phyloP scores from a whole-genome alignment of 2,329 filamentous ascomycete genomes.

The Colletotrichum aenigma region DNA sequence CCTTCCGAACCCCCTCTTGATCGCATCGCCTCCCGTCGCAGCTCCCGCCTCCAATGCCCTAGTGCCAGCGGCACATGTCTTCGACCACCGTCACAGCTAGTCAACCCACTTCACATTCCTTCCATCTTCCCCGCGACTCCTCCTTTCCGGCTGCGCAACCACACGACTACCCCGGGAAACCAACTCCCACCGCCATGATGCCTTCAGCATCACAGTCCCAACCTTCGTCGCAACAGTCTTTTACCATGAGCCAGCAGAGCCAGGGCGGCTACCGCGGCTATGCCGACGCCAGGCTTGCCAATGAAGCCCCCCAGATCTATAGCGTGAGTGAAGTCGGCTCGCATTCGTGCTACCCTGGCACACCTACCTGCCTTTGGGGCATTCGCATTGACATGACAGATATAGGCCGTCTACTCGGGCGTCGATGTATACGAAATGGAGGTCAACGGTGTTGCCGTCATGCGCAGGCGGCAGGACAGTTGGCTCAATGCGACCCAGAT shows the following conservation, averaged over 20 bases:
- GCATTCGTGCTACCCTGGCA: not conserved
- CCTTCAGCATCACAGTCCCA: conserved; percentile 53
- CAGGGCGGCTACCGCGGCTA: conserved; percentile 49
- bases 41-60: conserved; percentile 10
- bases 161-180: not conserved
- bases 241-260: conserved; percentile 60
- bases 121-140: conserved; percentile 12
- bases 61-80: conserved; percentile 21
- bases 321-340: conserved; percentile 50
- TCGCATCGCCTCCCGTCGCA: not conserved
- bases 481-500: conserved; percentile 99
- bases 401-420: conserved; percentile 85
- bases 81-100: conserved; percentile 12
- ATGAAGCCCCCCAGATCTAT: conserved; percentile 63
- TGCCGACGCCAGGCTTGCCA: conserved; percentile 34
- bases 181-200: conserved; percentile 26
- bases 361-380: not conserved
- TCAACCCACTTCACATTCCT: not conserved
- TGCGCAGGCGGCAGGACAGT: conserved; percentile 92
- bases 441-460: conserved; percentile 89
- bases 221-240: conserved; percentile 59
- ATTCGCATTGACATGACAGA: not conserved
- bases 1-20: not conserved
- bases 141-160: conserved; percentile 7
- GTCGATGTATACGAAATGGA: conserved; percentile 99